A percentile compares a stretch with the other conserved stretches of the same genome.
Evolutionary conservation across 192 early-diverging fungal species (phyloP).

Genomic region (Coemansia sp.): DNA sequence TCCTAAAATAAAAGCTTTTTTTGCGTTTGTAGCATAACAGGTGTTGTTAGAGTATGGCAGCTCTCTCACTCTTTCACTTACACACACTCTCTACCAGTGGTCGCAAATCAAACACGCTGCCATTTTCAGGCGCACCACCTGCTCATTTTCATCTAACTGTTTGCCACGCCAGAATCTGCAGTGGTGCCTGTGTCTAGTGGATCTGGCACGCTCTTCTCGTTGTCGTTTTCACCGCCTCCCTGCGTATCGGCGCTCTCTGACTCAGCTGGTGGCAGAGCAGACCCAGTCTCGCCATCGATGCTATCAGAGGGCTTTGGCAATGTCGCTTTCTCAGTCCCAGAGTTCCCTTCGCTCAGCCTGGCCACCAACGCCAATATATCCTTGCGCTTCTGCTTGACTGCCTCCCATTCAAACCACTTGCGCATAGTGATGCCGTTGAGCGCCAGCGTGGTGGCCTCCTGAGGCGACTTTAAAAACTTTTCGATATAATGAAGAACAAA

Average conservation of each 20-base stretch:
- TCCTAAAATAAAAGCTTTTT: too few species aligned
- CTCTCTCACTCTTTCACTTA: too few species aligned
- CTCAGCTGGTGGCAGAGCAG: not conserved
- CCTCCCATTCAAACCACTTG: conserved; percentile 21
- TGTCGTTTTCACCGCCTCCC: not conserved
- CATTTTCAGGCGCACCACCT: too few species aligned
- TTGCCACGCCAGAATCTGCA: too few species aligned
- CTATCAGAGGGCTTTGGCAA: not conserved
- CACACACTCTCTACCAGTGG: too few species aligned
- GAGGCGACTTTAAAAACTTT: conserved; percentile 57
- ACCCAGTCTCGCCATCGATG: too few species aligned
- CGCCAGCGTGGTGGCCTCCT: conserved; percentile 13
- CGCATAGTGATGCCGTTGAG: conserved; percentile 30
- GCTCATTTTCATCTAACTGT: too few species aligned
- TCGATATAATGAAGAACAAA: conserved; percentile 80
- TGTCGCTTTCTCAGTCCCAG: not conserved
- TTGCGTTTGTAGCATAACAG: not conserved
- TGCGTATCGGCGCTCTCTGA: not conserved
- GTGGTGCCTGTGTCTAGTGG: too few species aligned
- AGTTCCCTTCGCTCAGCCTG: conserved; percentile 17
- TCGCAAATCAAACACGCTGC: too few species aligned
- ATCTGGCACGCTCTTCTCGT: too few species aligned
- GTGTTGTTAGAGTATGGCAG: too few species aligned
- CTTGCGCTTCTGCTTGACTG: conserved; percentile 33
- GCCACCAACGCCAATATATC: conserved; percentile 22